Percentiles rank a stretch among this genome's conserved stretches.
These are phyloP conservation scores for Globisporangium recalcitrans DNA, from an alignment of 352 stramenopile genomes.

Conservation along the genomic window DNA sequence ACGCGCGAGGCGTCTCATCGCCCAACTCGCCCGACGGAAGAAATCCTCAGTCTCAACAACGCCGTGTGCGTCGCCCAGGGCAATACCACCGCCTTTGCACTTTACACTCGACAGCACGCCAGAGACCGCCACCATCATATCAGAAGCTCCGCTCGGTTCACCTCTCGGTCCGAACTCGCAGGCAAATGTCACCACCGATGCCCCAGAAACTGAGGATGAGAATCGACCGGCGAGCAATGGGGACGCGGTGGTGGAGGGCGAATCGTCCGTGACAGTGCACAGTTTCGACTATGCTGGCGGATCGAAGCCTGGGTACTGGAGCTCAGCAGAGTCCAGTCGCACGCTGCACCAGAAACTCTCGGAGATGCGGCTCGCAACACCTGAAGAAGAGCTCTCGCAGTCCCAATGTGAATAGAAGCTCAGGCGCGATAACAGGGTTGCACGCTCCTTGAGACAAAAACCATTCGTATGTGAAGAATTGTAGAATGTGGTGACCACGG, in stretches of 20 bases:
- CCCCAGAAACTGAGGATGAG: neutral
- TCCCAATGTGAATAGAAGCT: neutral
- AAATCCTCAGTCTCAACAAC: neutral
- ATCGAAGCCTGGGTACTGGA: conserved; percentile 20
- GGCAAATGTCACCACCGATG: neutral
- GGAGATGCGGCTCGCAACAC: conserved; percentile 13
- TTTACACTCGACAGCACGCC: neutral
- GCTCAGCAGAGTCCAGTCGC: conserved; percentile 19
- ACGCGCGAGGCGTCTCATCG: conserved; percentile 18
- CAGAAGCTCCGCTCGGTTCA: neutral
- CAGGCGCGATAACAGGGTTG: too few relatives aligned
- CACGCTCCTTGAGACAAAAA: too few relatives aligned
- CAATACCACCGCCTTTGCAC: neutral
- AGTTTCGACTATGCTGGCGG: conserved; percentile 18
- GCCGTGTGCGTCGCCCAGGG: neutral
- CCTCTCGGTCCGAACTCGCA: neutral
- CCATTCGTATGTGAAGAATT: neutral
- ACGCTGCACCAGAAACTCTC: conserved; percentile 19
- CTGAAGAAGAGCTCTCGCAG: conserved; percentile 5
- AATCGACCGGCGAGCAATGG: neutral
- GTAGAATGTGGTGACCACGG: neutral
- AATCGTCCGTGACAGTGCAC: neutral
- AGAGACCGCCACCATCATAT: neutral
- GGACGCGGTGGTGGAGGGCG: neutral
- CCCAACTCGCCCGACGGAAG: conserved; percentile 17